phyloP scores from a whole-genome alignment of 371 early-diverging fungal species.

The Mucor mucedo region DNA sequence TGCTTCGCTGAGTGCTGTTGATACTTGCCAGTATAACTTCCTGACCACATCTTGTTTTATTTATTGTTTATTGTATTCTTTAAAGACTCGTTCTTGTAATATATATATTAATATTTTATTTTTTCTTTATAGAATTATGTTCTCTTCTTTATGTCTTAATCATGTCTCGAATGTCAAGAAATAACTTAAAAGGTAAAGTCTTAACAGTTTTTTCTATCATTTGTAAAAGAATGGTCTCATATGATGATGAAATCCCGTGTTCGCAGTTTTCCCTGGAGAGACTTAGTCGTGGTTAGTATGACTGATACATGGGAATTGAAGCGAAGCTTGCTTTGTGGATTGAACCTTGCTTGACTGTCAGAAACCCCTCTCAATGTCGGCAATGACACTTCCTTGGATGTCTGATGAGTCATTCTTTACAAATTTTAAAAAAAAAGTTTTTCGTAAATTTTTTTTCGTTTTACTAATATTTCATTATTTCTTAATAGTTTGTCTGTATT shows the following conservation, averaged over 20 bases:
- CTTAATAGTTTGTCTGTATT: constrained; percentile 10
- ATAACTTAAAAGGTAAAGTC: not conserved
- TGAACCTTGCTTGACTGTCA: not conserved
- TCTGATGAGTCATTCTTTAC: constrained; percentile 28
- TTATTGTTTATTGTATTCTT: not conserved
- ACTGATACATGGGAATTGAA: no score
- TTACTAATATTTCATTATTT: constrained; percentile 7
- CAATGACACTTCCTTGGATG: constrained; percentile 47
- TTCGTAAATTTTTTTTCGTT: not conserved
- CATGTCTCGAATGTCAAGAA: not conserved
- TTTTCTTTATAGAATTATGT: not conserved
- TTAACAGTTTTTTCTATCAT: not conserved
- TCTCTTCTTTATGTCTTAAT: not conserved
- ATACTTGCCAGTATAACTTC: constrained; percentile 53
- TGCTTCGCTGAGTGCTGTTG: constrained; percentile 52
- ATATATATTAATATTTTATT: not conserved
- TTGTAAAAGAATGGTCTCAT: constrained; percentile 13
- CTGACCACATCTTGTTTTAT: constrained; percentile 27
- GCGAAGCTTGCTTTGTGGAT: no score
- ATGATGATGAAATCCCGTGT: constrained; percentile 48
- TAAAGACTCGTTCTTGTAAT: not conserved
- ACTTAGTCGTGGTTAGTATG: constrained; percentile 33
- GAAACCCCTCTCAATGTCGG: constrained; percentile 38
- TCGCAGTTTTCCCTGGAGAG: constrained; percentile 46
- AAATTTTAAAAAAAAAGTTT: not conserved